Evolutionary conservation across 2,329 filamentous ascomycete genomes (phyloP).

Genomic region (Colletotrichum eleusines): DNA sequence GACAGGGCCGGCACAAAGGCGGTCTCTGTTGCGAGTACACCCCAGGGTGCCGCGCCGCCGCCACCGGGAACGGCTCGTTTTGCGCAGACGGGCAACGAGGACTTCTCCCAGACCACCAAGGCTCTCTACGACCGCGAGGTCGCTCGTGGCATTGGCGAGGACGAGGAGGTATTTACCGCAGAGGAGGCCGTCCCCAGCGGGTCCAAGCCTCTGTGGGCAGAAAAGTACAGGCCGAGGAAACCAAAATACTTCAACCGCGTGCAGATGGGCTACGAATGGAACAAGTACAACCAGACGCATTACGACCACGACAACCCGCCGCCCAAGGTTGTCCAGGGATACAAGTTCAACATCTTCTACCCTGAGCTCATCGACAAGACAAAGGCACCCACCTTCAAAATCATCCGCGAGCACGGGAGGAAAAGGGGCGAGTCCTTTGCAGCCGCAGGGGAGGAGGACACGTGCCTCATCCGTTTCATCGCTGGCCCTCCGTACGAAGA

Average conservation of each 20-base stretch:
- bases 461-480: constrained; percentile 95
- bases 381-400: constrained; percentile 95
- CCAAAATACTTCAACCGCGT: constrained; percentile 98
- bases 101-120: constrained; percentile 88
- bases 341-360: constrained; percentile 99
- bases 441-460: constrained; percentile 94
- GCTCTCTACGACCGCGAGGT: constrained; percentile 93
- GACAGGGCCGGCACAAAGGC: constrained; percentile 46
- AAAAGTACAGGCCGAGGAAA: constrained; percentile 89
- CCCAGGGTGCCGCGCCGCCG: constrained; percentile 55
- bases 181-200: constrained; percentile 82
- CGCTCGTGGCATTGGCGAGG: constrained; percentile 89
- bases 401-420: constrained; percentile 91
- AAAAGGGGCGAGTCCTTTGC: constrained; percentile 93
- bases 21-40: constrained; percentile 24
- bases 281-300: constrained; percentile 99
- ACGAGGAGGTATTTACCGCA: constrained; percentile 94
- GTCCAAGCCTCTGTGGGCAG: constrained; percentile 80
- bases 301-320: constrained; percentile 99
- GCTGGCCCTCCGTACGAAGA: constrained; percentile 97
- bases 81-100: constrained; percentile 76
- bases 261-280: constrained; percentile 99
- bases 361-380: constrained; percentile 95
- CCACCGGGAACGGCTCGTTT: constrained; percentile 75
- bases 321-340: constrained; percentile 97